A percentile compares a stretch with the other conserved stretches of the same genome.
Evolutionary conservation across 257 asterid genomes (phyloP).

Genomic region (Jaltomata sinuosa): DNA sequence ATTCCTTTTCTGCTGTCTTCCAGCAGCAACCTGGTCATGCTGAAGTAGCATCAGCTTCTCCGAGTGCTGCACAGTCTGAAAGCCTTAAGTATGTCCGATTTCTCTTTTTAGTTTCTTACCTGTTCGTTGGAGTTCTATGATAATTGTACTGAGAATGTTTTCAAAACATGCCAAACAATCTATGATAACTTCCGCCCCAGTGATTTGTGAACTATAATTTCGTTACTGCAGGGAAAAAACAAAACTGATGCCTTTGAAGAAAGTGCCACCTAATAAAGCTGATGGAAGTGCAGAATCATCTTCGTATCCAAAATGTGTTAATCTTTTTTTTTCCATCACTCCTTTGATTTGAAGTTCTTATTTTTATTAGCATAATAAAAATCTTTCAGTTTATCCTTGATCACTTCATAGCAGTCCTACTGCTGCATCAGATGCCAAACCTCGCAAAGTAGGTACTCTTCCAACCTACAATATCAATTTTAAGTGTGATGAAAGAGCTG

Average conservation of each 20-base stretch:
- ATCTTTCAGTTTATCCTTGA: conserved; percentile 38
- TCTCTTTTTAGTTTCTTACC: neutral
- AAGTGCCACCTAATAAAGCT: conserved; percentile 14
- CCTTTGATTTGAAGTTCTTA: neutral
- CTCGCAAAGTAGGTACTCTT: conserved; percentile 60
- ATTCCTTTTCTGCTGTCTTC: neutral
- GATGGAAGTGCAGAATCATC: conserved; percentile 21
- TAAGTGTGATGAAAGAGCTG: conserved; percentile 93
- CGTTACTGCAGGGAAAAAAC: conserved; percentile 17
- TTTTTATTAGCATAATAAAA: neutral
- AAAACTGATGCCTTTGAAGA: conserved; percentile 22
- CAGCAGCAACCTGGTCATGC: conserved; percentile 25
- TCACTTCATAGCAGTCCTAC: conserved; percentile 47
- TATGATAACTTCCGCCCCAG: neutral
- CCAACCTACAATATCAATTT: conserved; percentile 78
- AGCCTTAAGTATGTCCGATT: conserved; percentile 17
- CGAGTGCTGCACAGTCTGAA: conserved; percentile 14
- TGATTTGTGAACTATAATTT: conserved; percentile 4
- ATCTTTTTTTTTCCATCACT: neutral
- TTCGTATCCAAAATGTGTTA: conserved; percentile 17
- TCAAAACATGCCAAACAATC: neutral
- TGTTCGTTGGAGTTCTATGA: neutral
- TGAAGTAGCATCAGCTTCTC: conserved; percentile 11
- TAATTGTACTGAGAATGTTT: neutral
- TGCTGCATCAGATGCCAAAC: conserved; percentile 43